Percentiles rank a stretch among this genome's conserved stretches.
Conservation (phyloP, 208 protist species). For the Wallacemonas sp. region DNA sequence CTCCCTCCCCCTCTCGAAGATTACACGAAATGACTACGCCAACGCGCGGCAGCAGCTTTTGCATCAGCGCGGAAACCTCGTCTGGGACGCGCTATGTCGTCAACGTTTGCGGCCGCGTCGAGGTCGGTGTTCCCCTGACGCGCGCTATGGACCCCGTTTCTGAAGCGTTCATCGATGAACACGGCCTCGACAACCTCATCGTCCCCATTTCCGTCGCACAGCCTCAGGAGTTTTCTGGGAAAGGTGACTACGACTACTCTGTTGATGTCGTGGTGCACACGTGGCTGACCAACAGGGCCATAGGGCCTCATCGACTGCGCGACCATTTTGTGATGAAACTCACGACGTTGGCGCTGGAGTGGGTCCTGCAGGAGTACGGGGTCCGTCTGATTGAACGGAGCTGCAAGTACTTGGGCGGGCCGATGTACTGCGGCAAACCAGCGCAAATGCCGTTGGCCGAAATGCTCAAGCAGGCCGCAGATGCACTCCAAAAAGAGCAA, state of each 20-base stretch:
- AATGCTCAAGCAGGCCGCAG: constrained; percentile 22
- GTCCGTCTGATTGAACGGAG: constrained; percentile 36
- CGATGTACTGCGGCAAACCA: constrained; percentile 32
- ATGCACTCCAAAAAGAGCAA: constrained; percentile 22
- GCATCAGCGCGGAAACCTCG: constrained; percentile 1
- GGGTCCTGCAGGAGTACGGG: constrained; percentile 79
- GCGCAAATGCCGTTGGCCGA: constrained; percentile 13
- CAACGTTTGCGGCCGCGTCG: constrained; percentile 80
- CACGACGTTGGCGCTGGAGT: constrained; percentile 63
- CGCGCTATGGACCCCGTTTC: constrained; percentile 65
- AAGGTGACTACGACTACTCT: constrained; percentile 34
- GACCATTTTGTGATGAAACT: constrained; percentile 68
- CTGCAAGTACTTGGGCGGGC: constrained; percentile 44
- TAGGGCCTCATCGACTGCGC: constrained; percentile 36
- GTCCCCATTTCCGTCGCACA: constrained; percentile 81
- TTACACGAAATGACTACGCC: neutral
- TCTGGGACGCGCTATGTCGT: constrained; percentile 47
- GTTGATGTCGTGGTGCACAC: constrained; percentile 86
- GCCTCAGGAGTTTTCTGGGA: constrained; percentile 22
- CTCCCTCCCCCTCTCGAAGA: neutral
- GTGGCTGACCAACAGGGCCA: constrained; percentile 51
- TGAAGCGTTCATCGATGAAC: constrained; percentile 66
- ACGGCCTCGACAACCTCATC: constrained; percentile 86
- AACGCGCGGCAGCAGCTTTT: neutral
- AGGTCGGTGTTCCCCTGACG: constrained; percentile 64